Evolutionary conservation across 1,284 basidiomycete species (phyloP).

Genomic region (Boletellus dicymbophilus): DNA sequence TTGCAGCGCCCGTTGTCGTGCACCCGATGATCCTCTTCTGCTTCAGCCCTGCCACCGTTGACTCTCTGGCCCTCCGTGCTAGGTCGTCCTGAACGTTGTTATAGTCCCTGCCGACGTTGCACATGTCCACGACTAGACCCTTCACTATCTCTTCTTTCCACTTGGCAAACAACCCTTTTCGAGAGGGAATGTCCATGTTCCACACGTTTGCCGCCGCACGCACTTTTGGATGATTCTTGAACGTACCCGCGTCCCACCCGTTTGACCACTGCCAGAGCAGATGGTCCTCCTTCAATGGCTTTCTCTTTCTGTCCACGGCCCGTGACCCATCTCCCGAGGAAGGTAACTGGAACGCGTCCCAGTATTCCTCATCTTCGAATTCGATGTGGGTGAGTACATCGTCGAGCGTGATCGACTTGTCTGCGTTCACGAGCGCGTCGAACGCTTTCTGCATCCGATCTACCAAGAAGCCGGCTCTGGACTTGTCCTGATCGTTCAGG

Average conservation of each 20-base stretch:
- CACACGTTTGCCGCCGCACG: conserved; percentile 39
- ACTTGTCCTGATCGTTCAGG: conserved; percentile 40
- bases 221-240: conserved; percentile 33
- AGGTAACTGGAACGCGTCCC: conserved; percentile 51
- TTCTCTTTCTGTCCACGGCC: conserved; percentile 41
- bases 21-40: conserved; percentile 63
- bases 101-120: conserved; percentile 39
- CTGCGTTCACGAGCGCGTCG: conserved; percentile 27
- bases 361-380: conserved; percentile 45
- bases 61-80: conserved; percentile 38
- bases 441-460: conserved; percentile 36
- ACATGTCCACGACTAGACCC: conserved; percentile 40
- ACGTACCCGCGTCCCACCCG: conserved; percentile 45
- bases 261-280: conserved; percentile 49
- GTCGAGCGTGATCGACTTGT: conserved; percentile 8
- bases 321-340: conserved; percentile 41
- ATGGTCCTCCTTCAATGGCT: conserved; percentile 36
- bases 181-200: conserved; percentile 39
- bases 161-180: conserved; percentile 31
- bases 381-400: conserved; percentile 46
- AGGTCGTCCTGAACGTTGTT: conserved; percentile 42
- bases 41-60: conserved; percentile 38
- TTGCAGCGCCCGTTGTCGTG: conserved; percentile 69
- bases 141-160: conserved; percentile 47
- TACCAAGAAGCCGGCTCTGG: conserved; percentile 22